Evolutionary conservation across 768 basidiomycete genomes (phyloP), one percentile per base, ranked within the genome.

Genomic region (Tylopilus plumbeoviolaceoides): DNA sequence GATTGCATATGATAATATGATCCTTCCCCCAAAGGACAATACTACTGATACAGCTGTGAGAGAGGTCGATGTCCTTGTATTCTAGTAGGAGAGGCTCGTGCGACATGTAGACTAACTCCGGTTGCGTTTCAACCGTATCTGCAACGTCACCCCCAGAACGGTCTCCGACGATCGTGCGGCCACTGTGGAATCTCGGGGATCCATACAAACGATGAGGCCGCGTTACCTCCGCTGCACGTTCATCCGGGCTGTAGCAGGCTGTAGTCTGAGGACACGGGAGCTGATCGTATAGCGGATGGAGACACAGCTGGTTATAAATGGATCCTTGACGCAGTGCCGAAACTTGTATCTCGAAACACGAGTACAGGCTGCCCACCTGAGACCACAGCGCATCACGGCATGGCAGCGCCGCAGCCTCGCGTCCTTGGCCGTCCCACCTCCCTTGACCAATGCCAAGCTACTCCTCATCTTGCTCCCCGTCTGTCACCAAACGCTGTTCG

Each of bases 401-500:
- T 14, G 36, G 17, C 7, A n/a, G 36, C 36, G 36, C 10, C 15
- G 17, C 17, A 11, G 36, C 17, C 15, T 15, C 36, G 36, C 36
- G 5, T 38, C 36, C 36, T n/a, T 36, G 27, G 5, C 35, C 4
- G n/a, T n/a, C n/a, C n/a, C n/a, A n/a, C 35, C 35, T 17, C 5
- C 35, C 35, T 3, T 5, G 4, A 14, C 35, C 8, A 36, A 15
- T 15, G 15, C 36, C 36, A 11, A 39, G 18, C 44, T 38, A 51
- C 17, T 45, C 50, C 6, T 39, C 50, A 10, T 39, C 44, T 0
- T 2, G 8, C 15, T 28, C 39, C 14, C 17, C 38, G 1, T 23
- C 28, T 4, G 2, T 70, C 30, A 77, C 18, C 15, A 69, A n/a
- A n/a, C n/a, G 41, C 2, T 23, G 28, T 59, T 87, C 87, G 18